Base-by-base conservation (phyloP, 1,284 basidiomycete species). In the Pseudozyma pruni region DNA sequence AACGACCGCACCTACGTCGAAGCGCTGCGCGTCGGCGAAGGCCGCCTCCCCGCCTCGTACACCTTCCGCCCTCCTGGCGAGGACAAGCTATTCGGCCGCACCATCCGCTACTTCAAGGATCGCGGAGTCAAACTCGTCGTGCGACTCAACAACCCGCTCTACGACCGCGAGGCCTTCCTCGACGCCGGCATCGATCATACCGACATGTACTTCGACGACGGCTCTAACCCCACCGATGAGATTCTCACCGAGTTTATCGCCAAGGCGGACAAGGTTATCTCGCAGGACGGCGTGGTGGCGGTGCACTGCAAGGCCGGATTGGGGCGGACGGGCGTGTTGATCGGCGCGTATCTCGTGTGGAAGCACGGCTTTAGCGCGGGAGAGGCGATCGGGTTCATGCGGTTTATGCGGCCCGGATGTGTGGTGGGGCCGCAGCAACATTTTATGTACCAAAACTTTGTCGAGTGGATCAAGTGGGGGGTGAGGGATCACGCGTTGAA, bases 301-400 rank as follows among this genome's bases (percentile, higher is more conserved):
- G 84, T 80, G 44, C 83, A 96, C 89, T 96, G 93, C 83, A 96
- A 96, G 86, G 93, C 93, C 45, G 93, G 93, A 20, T 86, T 96
- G 19, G 93, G 93, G 20, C 87, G 93, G 46, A 96, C 93, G 3
- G 95, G 96, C 4, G 95, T 94, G 4, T 86, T 98, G 62, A 95
- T 98, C 66, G 78, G 83, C 41, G 96, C 96, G 3, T 98, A 98
- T 85, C 87, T 99, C 55, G 92, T 97, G 73, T 99, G 96, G 91
- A 97, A 96, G 85, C 94, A 98, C 79, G 91, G 91, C n/a, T 99
- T 99, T 81, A 93, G 93, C n/a, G 94, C 95, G 0, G 89, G 90
- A 55, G 96, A 99, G 84, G 94, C 90, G 9, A 98, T 98, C 63
- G 96, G 91, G 0, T 98, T 94, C 84, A 98, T 98, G 96, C 90